Evolutionary conservation across 2,329 filamentous ascomycete species (phyloP), one percentile per base, ranked within the genome.

Genomic region (Laburnicola sp.): DNA sequence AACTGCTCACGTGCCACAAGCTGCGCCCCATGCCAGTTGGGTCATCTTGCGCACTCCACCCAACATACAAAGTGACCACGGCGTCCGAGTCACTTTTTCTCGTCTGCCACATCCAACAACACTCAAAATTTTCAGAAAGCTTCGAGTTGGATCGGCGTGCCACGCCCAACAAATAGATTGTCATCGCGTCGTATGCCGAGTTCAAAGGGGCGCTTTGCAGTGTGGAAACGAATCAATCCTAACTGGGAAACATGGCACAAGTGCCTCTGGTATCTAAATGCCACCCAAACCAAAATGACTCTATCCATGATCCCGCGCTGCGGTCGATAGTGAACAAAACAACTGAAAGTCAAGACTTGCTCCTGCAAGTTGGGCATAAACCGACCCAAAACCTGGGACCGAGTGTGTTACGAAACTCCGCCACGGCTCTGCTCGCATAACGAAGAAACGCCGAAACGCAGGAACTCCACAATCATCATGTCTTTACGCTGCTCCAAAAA

Each of bases 201-300:
- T n/a, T n/a, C n/a, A n/a, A n/a, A n/a, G n/a, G n/a, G n/a, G n/a
- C n/a, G n/a, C n/a, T n/a, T n/a, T n/a, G n/a, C n/a, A n/a, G n/a
- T n/a, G n/a, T 23, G 2, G 6, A 6, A 30, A 25, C 21, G 5
- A 11, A 21, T 41, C 37, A 32, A 31, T 28, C 16, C 10, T 7
- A 30, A 30, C 16, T 27, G 30, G 9, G 39, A 43, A 43, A 45
- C 34, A 37, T 21, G 25, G 23, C 21, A 28, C 16, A 30, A 21
- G 16, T 34, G 6, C 40, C 35, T 27, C 21, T 50, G 48, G 46
- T 49, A 43, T 49, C 37, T 42, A 48, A 35, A 21, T 22, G 16
- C 38, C 21, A 37, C 25, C 38, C 16, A 27, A 16, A 41, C 6
- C 38, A 4, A 4, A 35, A n/a, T 39, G 6, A 5, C 10, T 23